Conservation (phyloP, 805 yeast species). For the Wickerhamomyces rabaulensis region DNA sequence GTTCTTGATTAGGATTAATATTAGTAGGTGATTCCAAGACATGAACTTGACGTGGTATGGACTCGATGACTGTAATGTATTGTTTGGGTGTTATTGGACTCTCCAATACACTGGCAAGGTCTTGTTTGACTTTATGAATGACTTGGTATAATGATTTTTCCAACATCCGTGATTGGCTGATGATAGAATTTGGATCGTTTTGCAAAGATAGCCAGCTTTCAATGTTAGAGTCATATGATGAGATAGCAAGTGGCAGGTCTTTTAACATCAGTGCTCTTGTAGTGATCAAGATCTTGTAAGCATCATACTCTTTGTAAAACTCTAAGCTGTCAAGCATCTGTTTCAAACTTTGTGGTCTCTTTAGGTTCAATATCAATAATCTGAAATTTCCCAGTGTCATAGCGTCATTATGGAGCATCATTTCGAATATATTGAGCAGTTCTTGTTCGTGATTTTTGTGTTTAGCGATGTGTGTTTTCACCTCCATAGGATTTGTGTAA, state of each 20-base stretch:
- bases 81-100: neutral
- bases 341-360: slow-evolving; percentile 2
- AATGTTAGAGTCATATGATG: slow-evolving; percentile 3
- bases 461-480: neutral
- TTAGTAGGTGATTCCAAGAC: neutral
- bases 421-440: slow-evolving; percentile 5
- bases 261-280: slow-evolving; percentile 4
- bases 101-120: neutral
- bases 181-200: neutral
- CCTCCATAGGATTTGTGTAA: neutral
- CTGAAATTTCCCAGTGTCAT: slow-evolving; percentile 2
- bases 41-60: slow-evolving; percentile 4
- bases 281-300: slow-evolving; percentile 4
- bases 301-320: slow-evolving; percentile 2
- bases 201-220: neutral
- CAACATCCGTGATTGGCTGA: slow-evolving; percentile 1
- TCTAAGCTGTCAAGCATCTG: slow-evolving; percentile 7
- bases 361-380: slow-evolving; percentile 3
- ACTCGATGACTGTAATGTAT: neutral
- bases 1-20: slow-evolving; percentile 1
- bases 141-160: slow-evolving; percentile 8
- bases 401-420: slow-evolving; percentile 5
- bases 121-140: slow-evolving; percentile 4
- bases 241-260: neutral
- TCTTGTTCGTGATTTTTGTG: slow-evolving; percentile 1